A percentile compares a stretch with the other conserved stretches of the same genome.
These are phyloP conservation scores for Odonthalia washingtoniensis DNA, from an alignment of 31 red algal species.

Conservation along the genomic window DNA sequence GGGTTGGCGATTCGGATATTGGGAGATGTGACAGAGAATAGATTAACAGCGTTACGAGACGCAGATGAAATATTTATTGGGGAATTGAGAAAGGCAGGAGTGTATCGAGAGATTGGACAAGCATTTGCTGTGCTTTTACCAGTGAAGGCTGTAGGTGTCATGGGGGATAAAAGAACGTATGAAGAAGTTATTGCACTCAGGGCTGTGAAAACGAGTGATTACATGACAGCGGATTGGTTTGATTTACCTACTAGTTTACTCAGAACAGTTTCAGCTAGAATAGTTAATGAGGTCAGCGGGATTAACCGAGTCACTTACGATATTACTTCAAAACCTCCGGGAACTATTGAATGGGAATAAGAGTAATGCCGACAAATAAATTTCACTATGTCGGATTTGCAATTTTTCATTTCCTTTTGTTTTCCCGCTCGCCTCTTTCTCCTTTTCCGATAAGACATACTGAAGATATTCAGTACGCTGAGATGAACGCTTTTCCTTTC, in stretches of 20 bases:
- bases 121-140: constrained; percentile 98
- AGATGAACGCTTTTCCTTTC: no score
- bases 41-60: constrained; percentile 77
- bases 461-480: no score
- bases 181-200: constrained; percentile 89
- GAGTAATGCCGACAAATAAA: no score
- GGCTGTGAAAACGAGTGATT: constrained; percentile 94
- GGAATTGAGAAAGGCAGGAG: constrained; percentile 71
- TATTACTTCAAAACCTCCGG: constrained; percentile 97
- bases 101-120: constrained; percentile 91
- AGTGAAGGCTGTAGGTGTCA: constrained; percentile 94
- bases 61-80: constrained; percentile 91
- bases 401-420: no score
- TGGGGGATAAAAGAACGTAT: constrained; percentile 97
- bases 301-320: constrained; percentile 95
- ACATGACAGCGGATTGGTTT: constrained; percentile 98
- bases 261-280: constrained; percentile 64
- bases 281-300: constrained; percentile 96
- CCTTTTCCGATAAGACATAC: no score
- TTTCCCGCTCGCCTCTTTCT: no score
- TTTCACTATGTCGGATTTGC: no score
- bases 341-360: constrained; percentile 97
- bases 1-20: constrained; percentile 96
- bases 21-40: constrained; percentile 78
- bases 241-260: constrained; percentile 70